A percentile compares a stretch with the other conserved stretches of the same genome.
These are phyloP conservation scores for Haberlea rhodopensis DNA, from an alignment of 257 asterid species.

Conservation along the genomic window DNA sequence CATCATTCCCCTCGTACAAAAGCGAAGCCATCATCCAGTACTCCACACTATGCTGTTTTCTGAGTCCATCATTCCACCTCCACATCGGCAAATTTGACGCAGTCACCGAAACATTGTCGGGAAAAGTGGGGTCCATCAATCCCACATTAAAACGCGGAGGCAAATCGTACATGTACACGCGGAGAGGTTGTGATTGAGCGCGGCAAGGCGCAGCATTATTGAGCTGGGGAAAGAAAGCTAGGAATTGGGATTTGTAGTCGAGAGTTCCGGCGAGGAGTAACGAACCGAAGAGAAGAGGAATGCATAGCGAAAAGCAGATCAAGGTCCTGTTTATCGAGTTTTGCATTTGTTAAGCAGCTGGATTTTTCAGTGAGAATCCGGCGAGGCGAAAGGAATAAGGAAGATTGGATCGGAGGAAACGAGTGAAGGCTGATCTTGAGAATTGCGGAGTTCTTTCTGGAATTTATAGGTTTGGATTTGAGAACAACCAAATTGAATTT, in stretches of 20 bases:
- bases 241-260: conserved; percentile 37
- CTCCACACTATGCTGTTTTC: conserved; percentile 53
- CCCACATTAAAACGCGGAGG: conserved; percentile 52
- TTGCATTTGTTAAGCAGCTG: conserved; percentile 30
- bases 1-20: conserved; percentile 32
- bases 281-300: conserved; percentile 39
- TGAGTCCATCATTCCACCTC: conserved; percentile 49
- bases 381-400: not conserved
- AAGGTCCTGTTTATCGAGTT: conserved; percentile 37
- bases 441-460: not conserved
- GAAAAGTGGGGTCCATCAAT: conserved; percentile 42
- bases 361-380: not conserved
- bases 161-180: conserved; percentile 56
- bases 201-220: conserved; percentile 31
- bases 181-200: conserved; percentile 38
- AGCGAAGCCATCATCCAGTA: conserved; percentile 68
- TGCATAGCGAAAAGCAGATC: conserved; percentile 36
- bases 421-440: no score
- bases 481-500: not conserved
- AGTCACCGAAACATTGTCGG: conserved; percentile 30
- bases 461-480: not conserved
- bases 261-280: conserved; percentile 40
- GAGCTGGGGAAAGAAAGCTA: conserved; percentile 43
- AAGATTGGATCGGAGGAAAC: not conserved
- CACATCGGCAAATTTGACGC: conserved; percentile 42